These are phyloP conservation scores for Gremmenia infestans DNA, from an alignment of 2,329 filamentous ascomycete species.

Conservation along the genomic window DNA sequence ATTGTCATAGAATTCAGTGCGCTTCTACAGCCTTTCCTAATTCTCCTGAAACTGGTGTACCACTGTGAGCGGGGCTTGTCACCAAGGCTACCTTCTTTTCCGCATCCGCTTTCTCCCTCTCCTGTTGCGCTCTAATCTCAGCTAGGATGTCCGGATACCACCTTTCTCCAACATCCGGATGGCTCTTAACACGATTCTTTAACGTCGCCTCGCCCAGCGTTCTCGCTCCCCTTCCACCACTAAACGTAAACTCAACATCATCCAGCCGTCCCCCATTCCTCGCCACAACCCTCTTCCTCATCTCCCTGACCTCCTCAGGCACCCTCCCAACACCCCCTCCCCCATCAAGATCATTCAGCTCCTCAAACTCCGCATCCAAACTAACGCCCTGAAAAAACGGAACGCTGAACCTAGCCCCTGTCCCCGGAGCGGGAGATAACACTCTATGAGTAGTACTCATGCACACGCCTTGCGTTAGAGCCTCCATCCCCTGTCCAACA, in stretches of 20 bases:
- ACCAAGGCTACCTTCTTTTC: constrained; percentile 16
- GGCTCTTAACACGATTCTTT: constrained; percentile 79
- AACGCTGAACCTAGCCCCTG: constrained; percentile 70
- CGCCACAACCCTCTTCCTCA: constrained; percentile 55
- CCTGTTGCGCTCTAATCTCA: constrained; percentile 55
- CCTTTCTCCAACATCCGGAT: constrained; percentile 78
- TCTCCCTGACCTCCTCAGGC: constrained; percentile 57
- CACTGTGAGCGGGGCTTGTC: constrained; percentile 7
- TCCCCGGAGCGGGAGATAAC: constrained; percentile 63
- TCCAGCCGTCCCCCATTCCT: constrained; percentile 54
- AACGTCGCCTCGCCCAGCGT: constrained; percentile 78
- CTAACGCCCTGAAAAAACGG: constrained; percentile 87
- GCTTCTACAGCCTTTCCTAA: constrained; percentile 35
- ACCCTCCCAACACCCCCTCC: constrained; percentile 41
- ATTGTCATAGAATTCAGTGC: constrained; percentile 28
- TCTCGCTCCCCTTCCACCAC: constrained; percentile 54
- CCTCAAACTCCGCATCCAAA: constrained; percentile 71
- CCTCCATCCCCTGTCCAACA: constrained; percentile 83
- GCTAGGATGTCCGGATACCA: constrained; percentile 62
- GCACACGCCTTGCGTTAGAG: constrained; percentile 77
- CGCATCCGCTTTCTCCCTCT: constrained; percentile 34
- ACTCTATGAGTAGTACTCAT: constrained; percentile 79
- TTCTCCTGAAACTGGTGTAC: constrained; percentile 19
- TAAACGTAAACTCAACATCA: constrained; percentile 84
- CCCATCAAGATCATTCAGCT: constrained; percentile 24